Evolutionary conservation across 306 rosid genomes (phyloP), one percentile per base, ranked within the genome.

Genomic region (Hylodesmum podocarpum): DNA sequence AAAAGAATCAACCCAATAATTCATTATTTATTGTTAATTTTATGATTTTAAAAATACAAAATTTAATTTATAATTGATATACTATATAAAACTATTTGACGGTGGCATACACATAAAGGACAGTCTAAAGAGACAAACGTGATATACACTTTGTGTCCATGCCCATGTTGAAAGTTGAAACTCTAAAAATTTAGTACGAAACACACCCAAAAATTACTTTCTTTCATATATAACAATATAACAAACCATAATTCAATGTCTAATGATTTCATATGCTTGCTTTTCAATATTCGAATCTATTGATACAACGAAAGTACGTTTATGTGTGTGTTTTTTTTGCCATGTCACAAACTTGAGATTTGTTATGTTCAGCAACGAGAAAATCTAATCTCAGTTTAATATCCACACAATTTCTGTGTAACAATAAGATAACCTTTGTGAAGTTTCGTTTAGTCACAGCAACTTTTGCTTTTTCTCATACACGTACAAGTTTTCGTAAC

Each of bases 71-170:
- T n/a, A n/a, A n/a, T n/a, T n/a, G n/a, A n/a, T n/a, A n/a, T n/a
- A n/a, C n/a, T n/a, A n/a, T n/a, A n/a, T n/a, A 40, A 43, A 69
- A 40, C 67, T 3, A 6, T 51, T 13, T 33, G 34, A 14, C 39
- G 40, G 39, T 16, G 59, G 31, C 51, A 5, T 40, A 1, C 39
- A 19, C 15, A 2, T 4, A 31, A 33, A 31, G 86, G 51, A 72
- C 82, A 70, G 27, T 44, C 70, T 28, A 39, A 21, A 27, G 69
- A 66, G 80, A 77, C 82, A 83, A 66, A 72, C 8, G 8, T 69
- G 19, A 70, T 24, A 24, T 65, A n/a, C 24, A 12, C 70, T 43
- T 25, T 62, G 59, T 25, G 15, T 15, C 51, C n/a, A 7, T 16
- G 3, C 25, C 24, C 12, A 18, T 0, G 6, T 14, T 27, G 36